Conservation (phyloP, 495 filamentous ascomycete genomes). For the Chaetomium fimeti region DNA sequence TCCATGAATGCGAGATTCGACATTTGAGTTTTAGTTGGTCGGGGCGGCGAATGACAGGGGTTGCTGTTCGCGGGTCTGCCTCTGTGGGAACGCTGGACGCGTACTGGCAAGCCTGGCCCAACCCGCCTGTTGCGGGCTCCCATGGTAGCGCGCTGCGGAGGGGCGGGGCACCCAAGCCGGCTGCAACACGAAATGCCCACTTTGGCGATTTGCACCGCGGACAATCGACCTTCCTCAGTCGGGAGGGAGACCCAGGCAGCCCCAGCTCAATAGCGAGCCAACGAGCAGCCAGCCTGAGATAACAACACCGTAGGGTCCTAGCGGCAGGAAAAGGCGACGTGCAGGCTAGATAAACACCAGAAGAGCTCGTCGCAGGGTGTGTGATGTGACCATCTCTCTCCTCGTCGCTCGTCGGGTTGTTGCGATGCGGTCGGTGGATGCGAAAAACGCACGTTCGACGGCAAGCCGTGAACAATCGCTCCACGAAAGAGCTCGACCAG, state of each 20-base stretch:
- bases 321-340: neutral
- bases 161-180: neutral
- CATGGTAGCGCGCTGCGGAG: neutral
- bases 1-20: slow-evolving; percentile 36
- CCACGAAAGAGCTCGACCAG: neutral
- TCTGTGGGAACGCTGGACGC: slow-evolving; percentile 28
- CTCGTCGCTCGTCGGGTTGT: neutral
- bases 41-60: slow-evolving; percentile 41
- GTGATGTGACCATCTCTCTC: too few relatives aligned
- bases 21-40: slow-evolving; percentile 42
- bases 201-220: neutral
- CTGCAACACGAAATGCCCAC: neutral
- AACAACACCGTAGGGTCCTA: neutral
- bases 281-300: neutral
- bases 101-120: slow-evolving; percentile 20
- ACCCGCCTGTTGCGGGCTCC: slow-evolving; percentile 11
- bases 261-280: neutral
- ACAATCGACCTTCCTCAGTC: too few relatives aligned
- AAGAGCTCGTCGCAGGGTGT: neutral
- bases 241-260: neutral
- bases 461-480: neutral
- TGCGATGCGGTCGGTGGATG: neutral
- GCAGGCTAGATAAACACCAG: neutral
- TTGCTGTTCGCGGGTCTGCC: slow-evolving; percentile 23
- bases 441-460: neutral